These are phyloP conservation scores for Ammopiptanthus mongolicus DNA, from an alignment of 306 rosid genomes.

Conservation along the genomic window DNA sequence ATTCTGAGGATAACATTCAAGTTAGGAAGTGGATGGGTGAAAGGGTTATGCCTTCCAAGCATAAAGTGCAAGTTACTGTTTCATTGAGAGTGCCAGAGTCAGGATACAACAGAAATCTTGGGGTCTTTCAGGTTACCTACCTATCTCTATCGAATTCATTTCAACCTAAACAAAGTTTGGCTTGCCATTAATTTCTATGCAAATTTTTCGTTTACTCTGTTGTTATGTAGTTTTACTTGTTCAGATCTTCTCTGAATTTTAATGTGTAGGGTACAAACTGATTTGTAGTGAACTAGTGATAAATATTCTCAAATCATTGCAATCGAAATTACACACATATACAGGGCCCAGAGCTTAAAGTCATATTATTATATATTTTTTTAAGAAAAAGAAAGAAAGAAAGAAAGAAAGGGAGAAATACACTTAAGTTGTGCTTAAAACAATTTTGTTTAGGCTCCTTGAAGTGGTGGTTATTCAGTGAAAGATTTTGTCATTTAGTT, in stretches of 20 bases:
- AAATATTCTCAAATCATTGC: background rate
- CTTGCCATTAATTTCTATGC: background rate
- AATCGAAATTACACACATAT: background rate
- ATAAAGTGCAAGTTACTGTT: constrained; percentile 43
- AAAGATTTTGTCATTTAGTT: background rate
- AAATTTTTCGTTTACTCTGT: background rate
- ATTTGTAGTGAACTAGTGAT: background rate
- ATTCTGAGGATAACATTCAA: constrained; percentile 17
- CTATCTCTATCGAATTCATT: background rate
- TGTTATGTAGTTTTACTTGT: background rate
- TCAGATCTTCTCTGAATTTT: background rate
- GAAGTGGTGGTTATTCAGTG: background rate
- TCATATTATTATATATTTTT: too few species aligned
- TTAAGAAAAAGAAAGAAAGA: too few species aligned
- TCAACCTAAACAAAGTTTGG: background rate
- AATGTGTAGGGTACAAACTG: background rate
- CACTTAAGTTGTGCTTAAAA: background rate
- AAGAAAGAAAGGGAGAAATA: background rate
- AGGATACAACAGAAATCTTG: constrained; percentile 73
- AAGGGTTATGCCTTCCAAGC: constrained; percentile 46
- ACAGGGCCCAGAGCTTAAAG: background rate
- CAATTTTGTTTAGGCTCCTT: background rate
- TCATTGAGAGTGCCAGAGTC: constrained; percentile 66
- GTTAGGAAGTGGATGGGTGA: constrained; percentile 18
- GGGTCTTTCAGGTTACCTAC: constrained; percentile 81